These are phyloP conservation scores for Clarireedia paspali DNA, from an alignment of 2,329 filamentous ascomycete species.

Conservation along the genomic window DNA sequence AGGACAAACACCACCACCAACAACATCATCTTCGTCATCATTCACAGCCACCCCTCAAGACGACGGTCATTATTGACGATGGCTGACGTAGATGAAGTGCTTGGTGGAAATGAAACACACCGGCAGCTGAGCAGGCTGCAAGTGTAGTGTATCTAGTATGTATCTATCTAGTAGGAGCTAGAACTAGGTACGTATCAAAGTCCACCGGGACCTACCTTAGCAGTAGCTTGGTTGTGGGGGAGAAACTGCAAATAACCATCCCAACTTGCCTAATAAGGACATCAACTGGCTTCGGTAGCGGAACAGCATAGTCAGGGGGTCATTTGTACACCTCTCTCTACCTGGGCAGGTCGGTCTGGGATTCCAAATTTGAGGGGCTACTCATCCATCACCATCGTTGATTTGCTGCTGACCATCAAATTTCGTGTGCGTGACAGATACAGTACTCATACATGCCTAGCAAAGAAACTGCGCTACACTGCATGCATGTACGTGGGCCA, in stretches of 20 bases:
- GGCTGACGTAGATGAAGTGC: background rate
- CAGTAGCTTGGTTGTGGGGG: background rate
- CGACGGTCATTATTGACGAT: background rate
- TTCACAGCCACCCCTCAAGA: background rate
- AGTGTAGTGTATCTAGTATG: background rate
- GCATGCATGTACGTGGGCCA: too few relatives aligned
- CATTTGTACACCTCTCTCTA: background rate
- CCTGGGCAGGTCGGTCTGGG: background rate
- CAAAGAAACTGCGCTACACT: too few relatives aligned
- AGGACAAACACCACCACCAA: background rate
- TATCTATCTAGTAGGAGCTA: background rate
- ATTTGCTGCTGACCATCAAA: too few relatives aligned
- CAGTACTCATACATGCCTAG: too few relatives aligned
- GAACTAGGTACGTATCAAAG: too few relatives aligned
- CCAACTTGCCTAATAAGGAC: background rate
- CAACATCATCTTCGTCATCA: background rate
- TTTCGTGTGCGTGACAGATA: too few relatives aligned
- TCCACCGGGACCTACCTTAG: too few relatives aligned
- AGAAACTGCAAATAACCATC: background rate
- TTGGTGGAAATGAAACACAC: slow-evolving; percentile 1
- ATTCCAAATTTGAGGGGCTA: background rate
- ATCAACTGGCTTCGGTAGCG: slow-evolving; percentile 1
- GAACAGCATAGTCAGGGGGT: slow-evolving; percentile 3
- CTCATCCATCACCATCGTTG: background rate
- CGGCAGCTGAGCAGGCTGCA: background rate